Base-by-base conservation (phyloP, 176 grass and related monocot species). In the Themeda triandra region DNA sequence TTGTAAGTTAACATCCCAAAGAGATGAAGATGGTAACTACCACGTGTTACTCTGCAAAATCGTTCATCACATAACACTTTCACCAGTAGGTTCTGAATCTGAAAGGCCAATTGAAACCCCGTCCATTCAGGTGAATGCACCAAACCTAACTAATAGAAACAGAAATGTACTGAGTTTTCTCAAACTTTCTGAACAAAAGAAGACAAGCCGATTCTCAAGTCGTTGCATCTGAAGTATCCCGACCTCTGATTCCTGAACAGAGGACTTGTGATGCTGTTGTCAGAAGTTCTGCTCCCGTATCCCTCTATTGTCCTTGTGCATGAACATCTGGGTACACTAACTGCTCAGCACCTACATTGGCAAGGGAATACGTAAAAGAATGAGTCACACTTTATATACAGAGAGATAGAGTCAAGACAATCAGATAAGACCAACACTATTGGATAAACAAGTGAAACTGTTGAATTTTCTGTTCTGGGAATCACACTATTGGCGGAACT, bases 131-230 rank as follows among this genome's bases (percentile, higher is more conserved):
- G 18, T 1, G 36, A 70, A 70, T 36, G 23, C 67, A 41, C 35
- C 36, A 13, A 41, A 41, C 23, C 21, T 70, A 25, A 41, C 68
- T 14, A 41, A 14, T 23, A 41, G 68, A 70, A 40, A 40, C 67
- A 69, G 67, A 69, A 70, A 40, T 36, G 5, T 42, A 33, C 11
- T n/a, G 68, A 42, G 21, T 41, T 71, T 40, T 41, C 68, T 71
- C 37, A 71, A 71, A n/a, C 68, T 24, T 40, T 71, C 23, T 71
- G 68, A 71, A 71, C 68, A 71, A 25, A 71, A 71, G 68, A 71
- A 71, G 37, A 71, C 23, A 70, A 70, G 21, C 23, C 21, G 68
- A 71, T 71, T 42, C 68, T 71, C 23, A 25, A 25, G 37, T 24
- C 68, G 21, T 37, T 25, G 36, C n/a, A 25, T 41, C 68, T 12